Base-by-base conservation (phyloP, 2,329 filamentous ascomycete species). In the Aspergillus sergii region DNA sequence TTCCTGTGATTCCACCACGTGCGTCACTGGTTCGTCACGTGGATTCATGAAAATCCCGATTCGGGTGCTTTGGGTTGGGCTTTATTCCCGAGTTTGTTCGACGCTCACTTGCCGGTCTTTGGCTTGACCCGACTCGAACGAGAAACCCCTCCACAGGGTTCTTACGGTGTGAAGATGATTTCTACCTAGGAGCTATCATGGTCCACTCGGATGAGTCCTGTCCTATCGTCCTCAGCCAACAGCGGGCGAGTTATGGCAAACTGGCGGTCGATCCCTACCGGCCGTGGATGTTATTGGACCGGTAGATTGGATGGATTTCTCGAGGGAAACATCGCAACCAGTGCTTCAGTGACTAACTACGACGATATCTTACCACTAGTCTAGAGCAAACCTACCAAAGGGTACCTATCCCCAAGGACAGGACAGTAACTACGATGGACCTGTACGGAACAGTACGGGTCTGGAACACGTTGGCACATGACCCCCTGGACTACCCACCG, bases 361-460 rank as follows among this genome's bases (percentile, higher is more conserved):
- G 9, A 26, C 19, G 21, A 26, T 55, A 55, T 39, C 51, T 55
- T 55, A 55, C 51, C 51, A 55, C 32, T 55, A 36, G 51, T 55
- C 32, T 23, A 39, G n/a, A 23, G 51, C 48, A 23, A 28, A 50
- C 34, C 45, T 19, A 10, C 32, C 51, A 28, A 11, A 21, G 14
- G 43, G n/a, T 46, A 46, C 45, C 45, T 48, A 14, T 48, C 7
- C 21, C 45, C 21, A 48, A 48, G 45, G 11, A 48, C 45, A 50
- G 45, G 60, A 59, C 60, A 57, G 60, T 39, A 57, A 59, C 46
- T 62, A 62, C 60, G 39, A 54, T 50, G 60, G 28, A 32, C 36
- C 56, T 57, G 60, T 62, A 62, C 54, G 32, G 60, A 26, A 57
- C 60, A 62, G 56, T 43, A 62, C 60, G 50, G 60, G 56, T 32